Evolutionary conservation across 768 basidiomycete species (phyloP), one percentile per base, ranked within the genome.

Genomic region (Kwoniella newhampshirensis): DNA sequence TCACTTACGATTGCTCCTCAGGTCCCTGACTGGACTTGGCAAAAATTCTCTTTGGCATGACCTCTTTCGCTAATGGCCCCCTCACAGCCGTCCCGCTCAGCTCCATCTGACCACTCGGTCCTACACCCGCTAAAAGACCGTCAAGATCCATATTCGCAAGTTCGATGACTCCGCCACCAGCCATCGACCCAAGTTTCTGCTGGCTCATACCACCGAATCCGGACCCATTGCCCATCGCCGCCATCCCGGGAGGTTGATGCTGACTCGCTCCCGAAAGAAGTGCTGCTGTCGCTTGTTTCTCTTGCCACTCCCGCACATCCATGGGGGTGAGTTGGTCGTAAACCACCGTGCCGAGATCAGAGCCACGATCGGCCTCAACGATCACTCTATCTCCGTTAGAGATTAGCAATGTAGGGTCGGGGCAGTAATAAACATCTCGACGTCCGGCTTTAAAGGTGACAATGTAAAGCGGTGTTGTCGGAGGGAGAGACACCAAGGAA

Each of bases 361-460:
- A 87, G 13, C 94, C 94, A 25, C 94, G 82, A 74, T 98, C 94
- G 26, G 91, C 94, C 76, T 98, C 94, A 17, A 98, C 94, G 61
- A 97, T 91, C 60, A 98, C 94, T 35, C 91, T 79, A 71, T 97
- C 94, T 1, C 91, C 94, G 20, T 87, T 85, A 5, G 85, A 82
- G 59, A 97, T 85, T 32, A 82, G 78, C 36, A 83, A 68, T 66
- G 81, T 70, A 59, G 81, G 80, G 69, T 93, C 88, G 0, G 86
- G 87, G 60, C 86, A 81, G 76, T 96, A 98, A 78, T 92, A 98
- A 25, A 99, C 79, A 75, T 98, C 94, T 61, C 91, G 91, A 37
- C 94, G 85, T 0, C 91, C 91, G 0, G 93, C 93, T 78, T 97
- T 99, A 82, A 99, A 99, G 76, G 96, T 89, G 67, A 97, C 88